Base-by-base conservation (phyloP, 1,139 yeast genomes). In the Casaregolazyma suthepensis region DNA sequence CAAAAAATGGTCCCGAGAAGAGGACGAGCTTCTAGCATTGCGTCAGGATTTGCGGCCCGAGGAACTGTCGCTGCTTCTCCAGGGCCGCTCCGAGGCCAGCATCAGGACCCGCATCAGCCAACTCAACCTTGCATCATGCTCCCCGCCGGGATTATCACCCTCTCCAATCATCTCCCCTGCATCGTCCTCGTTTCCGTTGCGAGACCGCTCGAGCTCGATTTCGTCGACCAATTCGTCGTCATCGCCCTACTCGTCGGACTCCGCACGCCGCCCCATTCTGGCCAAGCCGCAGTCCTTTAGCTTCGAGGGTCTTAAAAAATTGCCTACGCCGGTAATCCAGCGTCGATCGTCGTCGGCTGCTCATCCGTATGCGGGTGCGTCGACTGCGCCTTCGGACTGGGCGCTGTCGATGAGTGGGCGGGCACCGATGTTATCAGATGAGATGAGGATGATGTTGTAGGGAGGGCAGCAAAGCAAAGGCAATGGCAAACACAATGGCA, bases 21-120 rank as follows among this genome's bases (percentile, higher is more conserved):
- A 89, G 68, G 93, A 86, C 63, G 82, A 85, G 56, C 71, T 89
- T 53, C 66, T 85, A 45, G 73, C 79, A 50, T 77, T 81, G 55
- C 75, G 91, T 52, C 73, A 79, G 45, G 87, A 85, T 56, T 71
- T 89, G 38, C 78, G 87, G 37, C 78, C 86, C 62, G 87, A 87
- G 13, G 96, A 89, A 67, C 73, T 89, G 46, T 80, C 87, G 10
- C 82, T 88, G 43, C 70, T 88, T 50, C 73, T 89, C 48, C 91
- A 93, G 5, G 81, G 79, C 57, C 77, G 89, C 57, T 77, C 93
- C 0, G 93, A 85, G 64, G 76, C 76, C n/a, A 94, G 87, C 60
- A 87, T 87, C 42, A 76, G 81, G 75, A 70, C 79, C 38, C 75
- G 95, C 56, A 78, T 85, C 19, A 79, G 76, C 54, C 74, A 79